These are phyloP conservation scores for Aspergillus pseudotamarii DNA, from an alignment of 2,329 filamentous ascomycete species.

Conservation along the genomic window DNA sequence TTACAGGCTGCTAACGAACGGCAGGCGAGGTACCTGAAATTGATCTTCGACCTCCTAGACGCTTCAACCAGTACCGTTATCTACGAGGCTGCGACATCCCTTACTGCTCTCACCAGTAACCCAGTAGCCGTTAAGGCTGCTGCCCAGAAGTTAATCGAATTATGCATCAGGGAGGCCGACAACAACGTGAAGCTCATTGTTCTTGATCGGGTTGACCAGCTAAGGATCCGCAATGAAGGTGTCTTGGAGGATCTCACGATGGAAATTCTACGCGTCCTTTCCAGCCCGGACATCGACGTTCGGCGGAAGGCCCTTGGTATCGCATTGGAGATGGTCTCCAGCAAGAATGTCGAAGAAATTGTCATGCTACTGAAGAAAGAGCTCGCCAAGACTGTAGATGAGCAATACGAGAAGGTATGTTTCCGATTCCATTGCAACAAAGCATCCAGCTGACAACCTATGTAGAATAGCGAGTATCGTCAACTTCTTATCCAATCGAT, in stretches of 20 bases:
- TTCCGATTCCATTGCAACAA: background rate
- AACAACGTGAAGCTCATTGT: slow-evolving; percentile 99
- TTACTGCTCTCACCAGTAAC: slow-evolving; percentile 92
- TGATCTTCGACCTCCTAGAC: slow-evolving; percentile 96
- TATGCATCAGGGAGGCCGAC: slow-evolving; percentile 95
- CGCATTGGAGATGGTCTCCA: slow-evolving; percentile 95
- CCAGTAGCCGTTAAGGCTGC: slow-evolving; percentile 97
- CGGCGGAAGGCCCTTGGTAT: slow-evolving; percentile 87
- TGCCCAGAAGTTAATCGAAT: slow-evolving; percentile 91
- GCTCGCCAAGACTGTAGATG: slow-evolving; percentile 93
- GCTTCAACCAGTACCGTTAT: slow-evolving; percentile 91
- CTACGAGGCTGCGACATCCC: slow-evolving; percentile 93
- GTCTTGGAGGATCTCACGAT: slow-evolving; percentile 92
- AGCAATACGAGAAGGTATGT: slow-evolving; percentile 87
- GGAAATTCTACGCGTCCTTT: slow-evolving; percentile 94
- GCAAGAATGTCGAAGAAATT: slow-evolving; percentile 98
- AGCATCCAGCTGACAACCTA: slow-evolving; percentile 24
- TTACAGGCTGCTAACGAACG: slow-evolving; percentile 29
- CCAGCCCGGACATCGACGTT: slow-evolving; percentile 94
- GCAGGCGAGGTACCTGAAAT: slow-evolving; percentile 81
- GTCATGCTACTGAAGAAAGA: slow-evolving; percentile 97
- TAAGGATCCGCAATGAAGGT: slow-evolving; percentile 85
- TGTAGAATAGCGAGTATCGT: slow-evolving; percentile 82
- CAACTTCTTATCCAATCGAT: slow-evolving; percentile 95
- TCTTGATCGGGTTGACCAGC: slow-evolving; percentile 85